Evolutionary conservation across 352 stramenopile species (phyloP).

Genomic region (Stramenopiles sp.): DNA sequence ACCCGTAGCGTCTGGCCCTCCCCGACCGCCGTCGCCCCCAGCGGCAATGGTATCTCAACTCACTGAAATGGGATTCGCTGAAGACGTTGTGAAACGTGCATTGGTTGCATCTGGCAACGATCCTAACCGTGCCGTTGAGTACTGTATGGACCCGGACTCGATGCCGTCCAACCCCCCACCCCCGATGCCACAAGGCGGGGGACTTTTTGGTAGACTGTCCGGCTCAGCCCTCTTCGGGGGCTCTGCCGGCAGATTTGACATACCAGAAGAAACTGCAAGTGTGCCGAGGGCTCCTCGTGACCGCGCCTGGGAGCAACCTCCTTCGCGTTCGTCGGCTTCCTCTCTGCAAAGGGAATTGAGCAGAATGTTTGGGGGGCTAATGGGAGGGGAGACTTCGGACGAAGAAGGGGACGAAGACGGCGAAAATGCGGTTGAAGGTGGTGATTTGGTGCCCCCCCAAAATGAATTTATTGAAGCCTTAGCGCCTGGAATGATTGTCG

Average conservation of each 20-base stretch:
- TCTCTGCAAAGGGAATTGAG: not conserved
- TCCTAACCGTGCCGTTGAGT: not conserved
- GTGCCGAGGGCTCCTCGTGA: not conserved
- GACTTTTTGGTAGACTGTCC: too few species aligned
- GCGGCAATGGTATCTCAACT: not conserved
- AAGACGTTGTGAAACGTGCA: not conserved
- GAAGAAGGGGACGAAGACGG: not conserved
- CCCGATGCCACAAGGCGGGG: not conserved
- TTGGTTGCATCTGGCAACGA: not conserved
- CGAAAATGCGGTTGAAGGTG: not conserved
- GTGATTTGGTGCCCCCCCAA: not conserved
- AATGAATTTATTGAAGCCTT: not conserved
- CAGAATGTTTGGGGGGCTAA: not conserved
- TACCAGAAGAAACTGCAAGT: not conserved
- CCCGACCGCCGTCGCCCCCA: not conserved
- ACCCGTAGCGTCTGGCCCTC: too few species aligned
- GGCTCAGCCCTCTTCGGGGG: not conserved
- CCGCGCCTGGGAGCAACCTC: not conserved
- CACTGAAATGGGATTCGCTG: not conserved
- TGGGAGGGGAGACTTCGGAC: not conserved
- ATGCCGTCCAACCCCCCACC: not conserved
- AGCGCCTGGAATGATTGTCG: not conserved
- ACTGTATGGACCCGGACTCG: not conserved
- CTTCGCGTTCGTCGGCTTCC: not conserved
- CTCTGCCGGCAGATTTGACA: not conserved